Conservation (phyloP, 352 stramenopile genomes). For the Pythium diclinum region DNA sequence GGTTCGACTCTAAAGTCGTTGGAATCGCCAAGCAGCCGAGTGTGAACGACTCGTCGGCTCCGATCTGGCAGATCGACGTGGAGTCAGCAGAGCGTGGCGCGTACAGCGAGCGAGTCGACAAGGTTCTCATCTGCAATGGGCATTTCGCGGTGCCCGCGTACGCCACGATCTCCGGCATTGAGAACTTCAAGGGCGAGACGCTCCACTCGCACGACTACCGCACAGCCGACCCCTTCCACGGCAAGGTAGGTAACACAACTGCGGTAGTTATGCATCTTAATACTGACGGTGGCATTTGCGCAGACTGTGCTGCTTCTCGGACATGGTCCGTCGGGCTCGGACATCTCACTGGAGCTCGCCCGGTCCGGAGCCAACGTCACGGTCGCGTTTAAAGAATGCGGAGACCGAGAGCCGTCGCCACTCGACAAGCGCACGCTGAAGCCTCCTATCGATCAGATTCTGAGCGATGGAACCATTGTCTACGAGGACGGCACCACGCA, state of each 20-base stretch:
- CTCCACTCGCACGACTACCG: constrained; percentile 39
- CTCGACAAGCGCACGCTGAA: constrained; percentile 44
- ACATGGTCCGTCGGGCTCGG: constrained; percentile 61
- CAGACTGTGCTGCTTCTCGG: constrained; percentile 67
- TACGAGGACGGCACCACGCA: constrained; percentile 60
- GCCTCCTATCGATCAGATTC: constrained; percentile 49
- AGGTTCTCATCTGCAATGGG: constrained; percentile 74
- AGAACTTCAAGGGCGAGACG: constrained; percentile 36
- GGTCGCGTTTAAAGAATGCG: constrained; percentile 38
- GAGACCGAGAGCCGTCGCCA: not conserved
- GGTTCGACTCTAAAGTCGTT: constrained; percentile 50
- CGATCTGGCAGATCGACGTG: constrained; percentile 42
- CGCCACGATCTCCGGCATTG: constrained; percentile 45
- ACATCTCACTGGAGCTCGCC: constrained; percentile 76
- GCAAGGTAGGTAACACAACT: constrained; percentile 22
- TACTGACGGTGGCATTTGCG: not conserved
- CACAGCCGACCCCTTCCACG: constrained; percentile 16
- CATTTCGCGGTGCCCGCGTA: constrained; percentile 66
- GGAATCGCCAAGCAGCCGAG: constrained; percentile 37
- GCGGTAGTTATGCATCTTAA: not conserved
- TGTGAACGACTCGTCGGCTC: not conserved
- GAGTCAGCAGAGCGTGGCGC: constrained; percentile 30
- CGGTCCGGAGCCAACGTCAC: constrained; percentile 43
- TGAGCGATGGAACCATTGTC: constrained; percentile 43
- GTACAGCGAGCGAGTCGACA: constrained; percentile 73